A percentile compares a stretch with the other conserved stretches of the same genome.
phyloP scores from a whole-genome alignment of 2,329 filamentous ascomycete genomes.

The Colletotrichum cuscutae region DNA sequence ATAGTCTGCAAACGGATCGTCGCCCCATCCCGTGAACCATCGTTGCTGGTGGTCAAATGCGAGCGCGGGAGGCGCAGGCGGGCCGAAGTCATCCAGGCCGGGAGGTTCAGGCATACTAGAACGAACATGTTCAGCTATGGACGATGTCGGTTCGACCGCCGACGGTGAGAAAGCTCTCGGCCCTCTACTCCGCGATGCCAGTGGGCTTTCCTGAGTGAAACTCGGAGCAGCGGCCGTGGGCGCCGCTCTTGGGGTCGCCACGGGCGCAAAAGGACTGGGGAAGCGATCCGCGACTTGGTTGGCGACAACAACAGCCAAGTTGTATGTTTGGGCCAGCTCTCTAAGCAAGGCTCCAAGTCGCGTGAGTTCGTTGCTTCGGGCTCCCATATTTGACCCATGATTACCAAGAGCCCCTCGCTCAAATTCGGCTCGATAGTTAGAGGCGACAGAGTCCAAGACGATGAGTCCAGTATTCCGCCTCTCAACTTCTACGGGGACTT shows the following conservation, averaged over 20 bases:
- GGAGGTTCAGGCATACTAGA: constrained; percentile 47
- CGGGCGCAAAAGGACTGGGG: constrained; percentile 38
- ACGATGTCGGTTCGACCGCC: constrained; percentile 50
- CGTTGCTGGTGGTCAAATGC: constrained; percentile 89
- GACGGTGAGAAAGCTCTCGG: constrained; percentile 40
- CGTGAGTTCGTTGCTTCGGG: constrained; percentile 80
- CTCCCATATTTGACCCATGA: constrained; percentile 71
- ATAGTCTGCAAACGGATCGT: constrained; percentile 62
- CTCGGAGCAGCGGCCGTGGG: constrained; percentile 30
- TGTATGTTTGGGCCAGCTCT: constrained; percentile 77
- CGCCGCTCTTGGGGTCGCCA: constrained; percentile 37
- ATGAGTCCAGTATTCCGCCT: constrained; percentile 83
- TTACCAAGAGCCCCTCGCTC: constrained; percentile 63
- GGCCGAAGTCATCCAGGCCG: constrained; percentile 53
- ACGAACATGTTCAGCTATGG: constrained; percentile 47
- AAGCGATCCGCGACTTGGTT: constrained; percentile 98
- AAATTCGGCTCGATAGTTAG: constrained; percentile 95
- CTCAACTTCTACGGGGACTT: constrained; percentile 85
- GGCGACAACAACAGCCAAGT: constrained; percentile 87
- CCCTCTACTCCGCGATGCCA: constrained; percentile 55
- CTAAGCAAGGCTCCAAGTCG: constrained; percentile 81
- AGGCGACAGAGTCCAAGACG: constrained; percentile 90
- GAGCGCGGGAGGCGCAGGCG: constrained; percentile 63
- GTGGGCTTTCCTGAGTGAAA: constrained; percentile 57
- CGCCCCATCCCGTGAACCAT: constrained; percentile 97